Evolutionary conservation across 2,329 filamentous ascomycete species (phyloP), one percentile per base, ranked within the genome.

Genomic region (Verticillium alfalfae): DNA sequence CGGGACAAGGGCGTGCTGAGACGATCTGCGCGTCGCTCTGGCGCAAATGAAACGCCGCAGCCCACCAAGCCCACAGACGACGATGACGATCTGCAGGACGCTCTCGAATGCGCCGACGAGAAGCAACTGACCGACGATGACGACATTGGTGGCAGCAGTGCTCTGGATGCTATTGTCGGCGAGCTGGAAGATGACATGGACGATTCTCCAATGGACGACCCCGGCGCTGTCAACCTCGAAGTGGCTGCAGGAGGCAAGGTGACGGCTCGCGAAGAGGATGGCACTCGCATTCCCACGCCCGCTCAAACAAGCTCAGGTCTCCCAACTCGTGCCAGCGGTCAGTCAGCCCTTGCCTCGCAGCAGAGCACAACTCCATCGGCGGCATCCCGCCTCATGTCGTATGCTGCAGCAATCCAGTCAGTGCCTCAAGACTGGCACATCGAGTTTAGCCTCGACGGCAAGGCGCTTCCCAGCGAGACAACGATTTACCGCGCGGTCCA

Each of bases 401-500:
- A 97, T 73, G 89, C 93, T 31, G 90, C 91, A 59, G 92, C 92
- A 4, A 85, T 96, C 59, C 91, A 93, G 67, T 81, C 91, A 15
- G 81, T 86, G 0, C 92, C 93, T 1, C 90, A 96, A 71, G 93
- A 98, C 71, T 99, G 95, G 95, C 94, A 99, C 70, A 93, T 99
- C 64, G 92, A 98, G 70, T 99, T 99, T 76, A 93, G 87, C 67
- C 84, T 98, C 58, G 90, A 96, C 66, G 90, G 85, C 60, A 92
- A 93, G 72, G 84, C 90, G 1, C 90, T 99, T 62, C 83, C 91
- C 0, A 95, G 93, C 67, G 93, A 98, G 69, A 97, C 92, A 0
- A 99, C 95, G 0, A 94, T 99, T 61, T 99, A 98, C 71, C 89
- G 94, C 57, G 95, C 95, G 37, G 92, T 98, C 9, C 92, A 97